phyloP scores from a whole-genome alignment of 805 yeast species.

The Metschnikowia santaceciliae region DNA sequence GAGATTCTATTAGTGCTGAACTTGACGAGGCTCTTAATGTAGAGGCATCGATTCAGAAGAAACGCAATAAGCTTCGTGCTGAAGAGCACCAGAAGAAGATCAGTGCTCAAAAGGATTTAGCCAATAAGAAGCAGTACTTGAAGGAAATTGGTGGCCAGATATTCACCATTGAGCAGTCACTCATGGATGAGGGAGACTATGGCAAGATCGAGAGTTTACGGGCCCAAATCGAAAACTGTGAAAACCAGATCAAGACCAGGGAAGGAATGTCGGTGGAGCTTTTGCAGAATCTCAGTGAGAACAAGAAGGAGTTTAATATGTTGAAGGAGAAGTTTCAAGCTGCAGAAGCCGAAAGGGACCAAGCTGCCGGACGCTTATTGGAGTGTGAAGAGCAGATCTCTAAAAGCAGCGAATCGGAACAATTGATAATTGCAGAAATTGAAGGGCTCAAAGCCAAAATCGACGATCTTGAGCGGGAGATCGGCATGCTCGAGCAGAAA shows the following conservation, averaged over 20 bases:
- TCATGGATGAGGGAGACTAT: constrained; percentile 44
- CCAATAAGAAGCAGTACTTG: constrained; percentile 11
- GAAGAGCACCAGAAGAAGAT: constrained; percentile 12
- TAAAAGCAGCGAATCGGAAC: constrained; percentile 16
- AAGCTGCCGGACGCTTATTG: constrained; percentile 9
- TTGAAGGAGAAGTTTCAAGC: constrained; percentile 7
- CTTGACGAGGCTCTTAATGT: constrained; percentile 14
- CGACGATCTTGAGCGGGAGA: constrained; percentile 10
- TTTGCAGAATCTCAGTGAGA: constrained; percentile 7
- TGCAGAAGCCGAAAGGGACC: constrained; percentile 1
- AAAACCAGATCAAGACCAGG: constrained; percentile 24
- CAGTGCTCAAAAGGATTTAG: constrained; percentile 9
- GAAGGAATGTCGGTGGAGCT: constrained; percentile 28
- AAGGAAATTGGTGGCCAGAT: constrained; percentile 21
- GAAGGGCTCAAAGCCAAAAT: constrained; percentile 25
- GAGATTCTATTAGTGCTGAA: constrained; percentile 17
- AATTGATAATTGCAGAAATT: constrained; percentile 13
- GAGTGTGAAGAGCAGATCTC: constrained; percentile 16
- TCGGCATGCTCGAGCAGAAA: constrained; percentile 13
- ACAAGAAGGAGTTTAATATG: constrained; percentile 4
- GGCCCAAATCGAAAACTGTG: constrained; percentile 28
- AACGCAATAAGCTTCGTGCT: constrained; percentile 15
- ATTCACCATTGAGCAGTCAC: constrained; percentile 31
- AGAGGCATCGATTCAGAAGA: constrained; percentile 13
- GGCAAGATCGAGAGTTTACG: constrained; percentile 38